A percentile compares a stretch with the other conserved stretches of the same genome.
These are phyloP conservation scores for Paracamarosporium sp. DNA, from an alignment of 2,329 filamentous ascomycete species.

Conservation along the genomic window DNA sequence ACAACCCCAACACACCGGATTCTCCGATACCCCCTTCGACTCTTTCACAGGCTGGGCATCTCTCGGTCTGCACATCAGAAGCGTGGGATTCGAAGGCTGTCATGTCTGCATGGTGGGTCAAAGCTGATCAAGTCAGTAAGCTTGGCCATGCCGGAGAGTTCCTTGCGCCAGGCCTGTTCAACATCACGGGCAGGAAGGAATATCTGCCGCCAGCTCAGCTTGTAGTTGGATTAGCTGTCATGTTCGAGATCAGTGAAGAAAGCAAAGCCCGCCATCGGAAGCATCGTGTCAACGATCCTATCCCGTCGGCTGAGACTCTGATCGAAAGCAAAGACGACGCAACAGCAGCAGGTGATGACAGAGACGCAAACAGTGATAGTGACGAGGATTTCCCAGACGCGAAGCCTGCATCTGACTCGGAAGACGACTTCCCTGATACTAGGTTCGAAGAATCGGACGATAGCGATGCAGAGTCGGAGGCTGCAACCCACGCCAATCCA, in stretches of 20 bases:
- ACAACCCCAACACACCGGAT: slow-evolving; percentile 76
- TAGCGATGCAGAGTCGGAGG: slow-evolving; percentile 44
- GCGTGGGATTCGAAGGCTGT: slow-evolving; percentile 97
- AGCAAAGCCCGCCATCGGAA: slow-evolving; percentile 82
- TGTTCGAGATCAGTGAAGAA: slow-evolving; percentile 89
- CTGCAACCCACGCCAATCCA: slow-evolving; percentile 44
- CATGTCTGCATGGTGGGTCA: slow-evolving; percentile 97
- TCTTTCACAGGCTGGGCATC: slow-evolving; percentile 83
- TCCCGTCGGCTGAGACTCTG: slow-evolving; percentile 22
- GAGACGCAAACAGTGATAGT: slow-evolving; percentile 43
- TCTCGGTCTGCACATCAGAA: slow-evolving; percentile 83
- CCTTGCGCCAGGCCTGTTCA: slow-evolving; percentile 78
- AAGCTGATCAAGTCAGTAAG: slow-evolving; percentile 88
- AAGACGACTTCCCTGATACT: slow-evolving; percentile 56
- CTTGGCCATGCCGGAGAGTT: slow-evolving; percentile 81
- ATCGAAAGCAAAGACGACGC: slow-evolving; percentile 15
- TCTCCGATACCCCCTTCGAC: slow-evolving; percentile 92
- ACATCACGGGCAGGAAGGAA: slow-evolving; percentile 86
- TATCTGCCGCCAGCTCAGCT: slow-evolving; percentile 87
- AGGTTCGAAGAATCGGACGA: slow-evolving; percentile 45
- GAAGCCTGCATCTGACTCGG: slow-evolving; percentile 44
- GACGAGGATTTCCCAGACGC: slow-evolving; percentile 56
- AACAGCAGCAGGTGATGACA: slow-evolving; percentile 23
- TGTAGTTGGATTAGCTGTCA: slow-evolving; percentile 82
- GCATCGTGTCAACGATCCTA: slow-evolving; percentile 65